Percentiles rank a stretch among this genome's conserved stretches.
These are phyloP conservation scores for Dactylellina drechsleri DNA, from an alignment of 2,329 filamentous ascomycete species.

Conservation along the genomic window DNA sequence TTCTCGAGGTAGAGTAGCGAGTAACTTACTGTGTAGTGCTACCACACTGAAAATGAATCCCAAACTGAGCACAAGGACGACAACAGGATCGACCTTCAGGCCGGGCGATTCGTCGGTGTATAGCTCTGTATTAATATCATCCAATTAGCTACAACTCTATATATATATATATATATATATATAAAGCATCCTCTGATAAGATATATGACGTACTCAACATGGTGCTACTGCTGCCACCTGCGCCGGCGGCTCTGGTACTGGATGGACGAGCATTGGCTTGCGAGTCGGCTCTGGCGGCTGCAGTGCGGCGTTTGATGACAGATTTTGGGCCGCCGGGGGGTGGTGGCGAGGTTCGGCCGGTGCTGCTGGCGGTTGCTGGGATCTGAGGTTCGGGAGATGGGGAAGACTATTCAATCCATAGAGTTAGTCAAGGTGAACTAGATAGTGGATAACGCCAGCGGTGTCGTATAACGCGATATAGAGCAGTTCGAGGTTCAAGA, in stretches of 20 bases:
- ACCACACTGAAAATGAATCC: conserved; percentile 99
- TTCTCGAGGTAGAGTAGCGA: neutral
- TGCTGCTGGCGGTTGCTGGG: conserved; percentile 70
- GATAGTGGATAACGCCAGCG: no score
- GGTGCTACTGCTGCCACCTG: conserved; percentile 94
- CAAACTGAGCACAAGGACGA: conserved; percentile 93
- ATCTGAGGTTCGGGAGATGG: conserved; percentile 69
- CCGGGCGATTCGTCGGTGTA: conserved; percentile 99
- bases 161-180: neutral
- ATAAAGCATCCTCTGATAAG: neutral
- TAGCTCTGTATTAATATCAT: conserved; percentile 69
- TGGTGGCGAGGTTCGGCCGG: conserved; percentile 85
- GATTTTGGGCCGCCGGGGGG: conserved; percentile 94
- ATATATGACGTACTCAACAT: conserved; percentile 82
- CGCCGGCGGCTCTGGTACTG: conserved; percentile 91
- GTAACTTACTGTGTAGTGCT: conserved; percentile 88
- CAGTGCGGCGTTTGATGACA: conserved; percentile 92
- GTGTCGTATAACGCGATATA: no score
- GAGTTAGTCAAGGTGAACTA: conserved; percentile 58
- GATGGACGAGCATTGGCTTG: conserved; percentile 91
- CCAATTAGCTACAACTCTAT: neutral
- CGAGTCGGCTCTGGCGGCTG: conserved; percentile 97
- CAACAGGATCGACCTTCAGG: conserved; percentile 96
- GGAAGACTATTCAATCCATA: conserved; percentile 61
- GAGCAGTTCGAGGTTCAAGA: no score